Base-by-base conservation (phyloP, 805 yeast species). In the Jamesozyma rosinii region DNA sequence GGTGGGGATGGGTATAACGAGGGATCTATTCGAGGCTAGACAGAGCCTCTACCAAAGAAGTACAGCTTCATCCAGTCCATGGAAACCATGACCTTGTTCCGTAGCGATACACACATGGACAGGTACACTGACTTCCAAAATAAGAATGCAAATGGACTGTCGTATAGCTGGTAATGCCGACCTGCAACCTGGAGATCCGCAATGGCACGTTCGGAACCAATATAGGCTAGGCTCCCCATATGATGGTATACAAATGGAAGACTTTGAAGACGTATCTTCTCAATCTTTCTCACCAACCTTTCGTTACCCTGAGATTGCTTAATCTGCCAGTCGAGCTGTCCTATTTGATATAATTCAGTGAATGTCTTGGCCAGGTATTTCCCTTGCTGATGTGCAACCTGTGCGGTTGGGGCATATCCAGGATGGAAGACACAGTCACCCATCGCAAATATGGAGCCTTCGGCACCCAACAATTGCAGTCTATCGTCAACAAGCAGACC, bases 311-410 rank as follows among this genome's bases (percentile, higher is more conserved):
- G 58, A 29, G 45, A 51, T 17, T 52, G 51, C 4, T 71, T 64
- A 29, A 57, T 51, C 33, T 65, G 58, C 62, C 71, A 73, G 55
- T 78, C 69, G 47, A 77, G 58, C 38, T 75, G 70, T 44, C 82
- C 88, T 46, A 81, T 69, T 53, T 76, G 74, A 52, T 80, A 70
- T 54, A 79, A 64, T 53, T 73, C 79, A 61, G 76, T 74, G 63
- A 89, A 83, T 52, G 78, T 76, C 27, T 72, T 69, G 43, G 89
- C 94, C 52, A 89, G 75, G 67, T 76, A 89, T 44, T 71, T 69
- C 63, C 97, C 97, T 68, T 89, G 86, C 71, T 89, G 97, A 68
- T 87, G 79, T 33, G 97, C 97, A 44, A 88, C 97, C 73, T 89
- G 97, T 24, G 97, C 97, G 47, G 97, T 89, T 53, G 97, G 97